Base-by-base conservation (phyloP, 1,139 yeast genomes). In the Kurtzmaniella quercitrusa region DNA sequence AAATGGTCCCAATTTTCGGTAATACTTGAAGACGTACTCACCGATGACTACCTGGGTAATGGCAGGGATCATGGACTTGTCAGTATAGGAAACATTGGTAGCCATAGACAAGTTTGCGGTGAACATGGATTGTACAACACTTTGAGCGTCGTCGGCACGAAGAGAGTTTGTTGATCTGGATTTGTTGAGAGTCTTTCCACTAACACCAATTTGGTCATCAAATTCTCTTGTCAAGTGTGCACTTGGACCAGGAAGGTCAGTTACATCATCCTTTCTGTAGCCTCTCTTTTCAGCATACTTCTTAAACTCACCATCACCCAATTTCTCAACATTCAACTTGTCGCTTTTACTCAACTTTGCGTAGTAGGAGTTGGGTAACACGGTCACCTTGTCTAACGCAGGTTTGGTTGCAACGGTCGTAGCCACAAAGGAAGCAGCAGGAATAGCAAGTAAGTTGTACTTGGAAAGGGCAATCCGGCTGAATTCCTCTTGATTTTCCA, bases 11-110 rank as follows among this genome's bases (percentile, higher is more conserved):
- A 86, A 68, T 47, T 82, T 78, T 42, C 95, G 81, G 61, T 84
- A 88, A 60, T 93, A 91, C 62, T 93, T 93, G 77, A 77, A 84
- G 48, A 89, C 69, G 51, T 82, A 88, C 60, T 91, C 98, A 45
- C 98, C 98, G 61, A 91, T 86, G 40, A 93, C 91, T 6, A 94
- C 85, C 61, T 89, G 96, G 0, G 97, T 86, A 44, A 93, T 79
- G 2, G 94, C 93, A 2, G 94, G 91, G 50, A 88, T 84, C 77
- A 88, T 86, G 38, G 81, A 78, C 42, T 77, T 79, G 50, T 84
- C 93, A 3, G 84, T 80, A 35, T 84, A 65, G 0, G 93, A 83
- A 3, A 82, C 83, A 57, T 82, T 75, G 0, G 93, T 84, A 39
- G 83, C 84, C 57, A 86, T 74, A 1, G 91, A 82, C 36, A 72